These are phyloP conservation scores for Chaetomium fimeti DNA, from an alignment of 495 filamentous ascomycete genomes.

Conservation along the genomic window DNA sequence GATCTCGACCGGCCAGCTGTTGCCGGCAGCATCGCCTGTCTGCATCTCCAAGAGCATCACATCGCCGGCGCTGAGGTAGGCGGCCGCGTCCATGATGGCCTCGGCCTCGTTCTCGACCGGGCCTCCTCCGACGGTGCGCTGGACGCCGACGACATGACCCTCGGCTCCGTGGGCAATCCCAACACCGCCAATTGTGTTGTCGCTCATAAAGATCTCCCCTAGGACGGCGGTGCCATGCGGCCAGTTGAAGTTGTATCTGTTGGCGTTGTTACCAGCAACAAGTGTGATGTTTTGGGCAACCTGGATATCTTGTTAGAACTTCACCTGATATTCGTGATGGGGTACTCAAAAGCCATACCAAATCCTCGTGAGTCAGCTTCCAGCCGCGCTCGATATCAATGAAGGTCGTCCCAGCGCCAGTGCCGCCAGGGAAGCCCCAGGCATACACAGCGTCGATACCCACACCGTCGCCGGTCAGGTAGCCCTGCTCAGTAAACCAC, in stretches of 20 bases:
- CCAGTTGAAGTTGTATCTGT: slow-evolving; percentile 3
- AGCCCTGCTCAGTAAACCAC: slow-evolving; percentile 5
- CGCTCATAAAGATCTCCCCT: slow-evolving; percentile 20
- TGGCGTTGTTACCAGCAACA: neutral
- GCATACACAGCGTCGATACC: slow-evolving; percentile 23
- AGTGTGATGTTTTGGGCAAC: neutral
- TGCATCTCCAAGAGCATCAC: slow-evolving; percentile 23
- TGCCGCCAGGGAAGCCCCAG: slow-evolving; percentile 21
- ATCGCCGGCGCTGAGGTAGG: slow-evolving; percentile 9
- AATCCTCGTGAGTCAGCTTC: slow-evolving; percentile 21
- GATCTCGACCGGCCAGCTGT: slow-evolving; percentile 19
- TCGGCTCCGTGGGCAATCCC: slow-evolving; percentile 13
- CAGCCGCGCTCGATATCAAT: slow-evolving; percentile 23
- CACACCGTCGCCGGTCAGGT: slow-evolving; percentile 5
- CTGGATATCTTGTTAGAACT: neutral
- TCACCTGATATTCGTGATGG: neutral
- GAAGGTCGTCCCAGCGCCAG: slow-evolving; percentile 12
- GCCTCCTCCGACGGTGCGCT: neutral
- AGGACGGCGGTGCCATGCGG: slow-evolving; percentile 23
- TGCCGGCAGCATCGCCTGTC: neutral
- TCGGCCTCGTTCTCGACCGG: slow-evolving; percentile 12
- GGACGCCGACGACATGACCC: slow-evolving; percentile 8
- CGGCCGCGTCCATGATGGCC: slow-evolving; percentile 14
- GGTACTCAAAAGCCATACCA: neutral
- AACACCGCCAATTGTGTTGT: slow-evolving; percentile 23